A percentile compares a stretch with the other conserved stretches of the same genome.
phyloP scores from a whole-genome alignment of 2,329 filamentous ascomycete species.

The Alternaria atra region DNA sequence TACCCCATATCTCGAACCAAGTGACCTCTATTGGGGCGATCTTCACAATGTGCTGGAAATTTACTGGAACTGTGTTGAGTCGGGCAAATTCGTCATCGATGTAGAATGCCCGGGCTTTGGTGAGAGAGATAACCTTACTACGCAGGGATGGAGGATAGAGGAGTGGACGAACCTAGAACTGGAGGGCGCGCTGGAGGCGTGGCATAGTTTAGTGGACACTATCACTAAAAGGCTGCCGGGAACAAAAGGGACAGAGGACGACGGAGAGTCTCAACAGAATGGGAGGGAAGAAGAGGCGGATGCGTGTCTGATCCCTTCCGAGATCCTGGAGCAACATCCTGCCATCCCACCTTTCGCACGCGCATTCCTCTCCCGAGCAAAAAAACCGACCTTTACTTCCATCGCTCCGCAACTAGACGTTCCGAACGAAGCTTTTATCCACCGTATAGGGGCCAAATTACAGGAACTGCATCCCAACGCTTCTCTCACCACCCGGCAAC shows the following conservation, averaged over 20 bases:
- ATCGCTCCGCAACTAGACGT: not conserved
- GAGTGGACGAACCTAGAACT: not conserved
- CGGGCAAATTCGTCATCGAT: not conserved
- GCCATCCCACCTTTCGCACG: not conserved
- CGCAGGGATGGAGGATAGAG: not conserved
- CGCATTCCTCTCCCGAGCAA: not conserved
- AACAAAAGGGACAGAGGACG: not conserved
- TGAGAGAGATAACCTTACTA: not conserved
- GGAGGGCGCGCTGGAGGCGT: not conserved
- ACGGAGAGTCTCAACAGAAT: not conserved
- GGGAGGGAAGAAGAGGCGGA: not conserved
- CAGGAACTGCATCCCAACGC: not conserved
- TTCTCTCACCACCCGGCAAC: not conserved
- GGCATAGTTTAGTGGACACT: not conserved
- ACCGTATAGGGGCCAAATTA: not conserved
- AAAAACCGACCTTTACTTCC: not conserved
- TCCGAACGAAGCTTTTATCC: not conserved
- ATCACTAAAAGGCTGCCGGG: not conserved
- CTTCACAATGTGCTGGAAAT: not conserved
- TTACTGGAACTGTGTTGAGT: not conserved
- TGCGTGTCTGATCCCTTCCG: rapidly evolving
- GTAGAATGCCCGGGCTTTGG: not conserved
- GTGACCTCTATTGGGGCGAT: not conserved
- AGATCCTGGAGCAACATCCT: not conserved
- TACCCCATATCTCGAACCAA: not conserved